A percentile compares a stretch with the other conserved stretches of the same genome.
These are phyloP conservation scores for Saccharomycopsis selenospora DNA, from an alignment of 805 yeast species.

Conservation along the genomic window DNA sequence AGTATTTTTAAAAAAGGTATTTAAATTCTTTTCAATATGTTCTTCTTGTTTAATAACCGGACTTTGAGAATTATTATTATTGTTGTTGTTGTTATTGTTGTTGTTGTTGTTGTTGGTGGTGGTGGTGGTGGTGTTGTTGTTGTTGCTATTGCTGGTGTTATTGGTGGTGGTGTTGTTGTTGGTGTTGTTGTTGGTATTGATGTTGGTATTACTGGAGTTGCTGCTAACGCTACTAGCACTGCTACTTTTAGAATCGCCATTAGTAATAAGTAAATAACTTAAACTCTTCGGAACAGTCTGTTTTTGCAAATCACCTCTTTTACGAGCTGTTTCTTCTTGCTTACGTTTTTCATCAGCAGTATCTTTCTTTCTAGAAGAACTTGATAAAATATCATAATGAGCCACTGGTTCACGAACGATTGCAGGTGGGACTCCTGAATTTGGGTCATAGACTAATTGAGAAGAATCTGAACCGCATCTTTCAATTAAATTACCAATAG, in stretches of 20 bases:
- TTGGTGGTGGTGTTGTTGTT: slow-evolving; percentile 9
- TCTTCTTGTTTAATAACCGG: not conserved
- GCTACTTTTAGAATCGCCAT: slow-evolving; percentile 9
- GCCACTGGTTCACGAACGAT: slow-evolving; percentile 39
- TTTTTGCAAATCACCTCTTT: slow-evolving; percentile 44
- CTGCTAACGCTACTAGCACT: not conserved
- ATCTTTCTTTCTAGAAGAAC: slow-evolving; percentile 14
- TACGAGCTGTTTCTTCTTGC: slow-evolving; percentile 41
- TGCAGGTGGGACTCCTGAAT: slow-evolving; percentile 52
- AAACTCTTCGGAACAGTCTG: slow-evolving; percentile 48
- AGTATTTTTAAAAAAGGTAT: slow-evolving; percentile 2
- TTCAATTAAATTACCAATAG: slow-evolving; percentile 53
- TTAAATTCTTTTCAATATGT: not conserved
- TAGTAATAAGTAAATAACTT: slow-evolving; percentile 39
- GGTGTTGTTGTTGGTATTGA: slow-evolving; percentile 16
- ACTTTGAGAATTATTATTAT: not conserved
- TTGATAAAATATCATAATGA: slow-evolving; percentile 30
- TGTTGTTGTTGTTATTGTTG: not conserved
- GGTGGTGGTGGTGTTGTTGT: slow-evolving; percentile 7
- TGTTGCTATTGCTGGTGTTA: slow-evolving; percentile 17
- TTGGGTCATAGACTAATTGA: slow-evolving; percentile 37
- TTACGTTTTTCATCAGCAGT: slow-evolving; percentile 30
- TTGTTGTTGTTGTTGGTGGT: not conserved
- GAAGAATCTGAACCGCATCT: slow-evolving; percentile 59
- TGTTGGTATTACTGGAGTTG: slow-evolving; percentile 6